phyloP scores from a whole-genome alignment of 306 rosid species.

The Macrotyloma uniflorum region DNA sequence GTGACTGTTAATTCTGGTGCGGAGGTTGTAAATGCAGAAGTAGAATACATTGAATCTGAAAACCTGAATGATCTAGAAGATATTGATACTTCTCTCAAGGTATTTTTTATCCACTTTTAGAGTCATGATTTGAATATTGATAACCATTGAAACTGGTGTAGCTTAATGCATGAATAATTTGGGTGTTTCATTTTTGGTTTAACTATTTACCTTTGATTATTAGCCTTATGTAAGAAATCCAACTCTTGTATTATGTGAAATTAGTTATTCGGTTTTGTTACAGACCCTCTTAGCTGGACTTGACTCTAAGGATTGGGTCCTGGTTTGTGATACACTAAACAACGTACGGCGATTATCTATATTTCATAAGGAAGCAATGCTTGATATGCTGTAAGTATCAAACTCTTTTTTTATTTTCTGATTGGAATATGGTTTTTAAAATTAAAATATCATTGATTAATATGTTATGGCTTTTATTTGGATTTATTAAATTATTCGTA shows the following conservation, averaged over 20 bases:
- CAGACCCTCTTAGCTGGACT: conserved; percentile 82
- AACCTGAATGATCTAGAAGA: conserved; percentile 82
- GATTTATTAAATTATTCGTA: conserved; percentile 6
- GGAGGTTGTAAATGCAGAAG: conserved; percentile 69
- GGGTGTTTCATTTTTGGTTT: conserved; percentile 8
- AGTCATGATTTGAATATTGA: conserved; percentile 21
- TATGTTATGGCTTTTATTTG: not conserved
- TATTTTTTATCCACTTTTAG: conserved; percentile 38
- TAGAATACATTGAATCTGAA: conserved; percentile 90
- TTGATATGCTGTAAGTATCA: conserved; percentile 51
- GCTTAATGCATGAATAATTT: not conserved
- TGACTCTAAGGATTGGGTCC: conserved; percentile 89
- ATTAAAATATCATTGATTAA: not conserved
- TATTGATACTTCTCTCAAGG: conserved; percentile 71
- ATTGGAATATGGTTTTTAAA: conserved; percentile 17
- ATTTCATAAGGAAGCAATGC: conserved; percentile 58
- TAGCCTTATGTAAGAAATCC: conserved; percentile 7
- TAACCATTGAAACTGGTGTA: not conserved
- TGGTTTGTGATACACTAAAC: conserved; percentile 83
- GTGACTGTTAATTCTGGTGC: conserved; percentile 43
- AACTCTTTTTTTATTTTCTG: conserved; percentile 16
- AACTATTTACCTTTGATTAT: not conserved
- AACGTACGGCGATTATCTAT: conserved; percentile 76
- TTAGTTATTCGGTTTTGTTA: conserved; percentile 40
- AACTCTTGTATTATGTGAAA: conserved; percentile 7